Evolutionary conservation across 1,284 basidiomycete species (phyloP), one percentile per base, ranked within the genome.

Genomic region (Amylostereum chailletii): DNA sequence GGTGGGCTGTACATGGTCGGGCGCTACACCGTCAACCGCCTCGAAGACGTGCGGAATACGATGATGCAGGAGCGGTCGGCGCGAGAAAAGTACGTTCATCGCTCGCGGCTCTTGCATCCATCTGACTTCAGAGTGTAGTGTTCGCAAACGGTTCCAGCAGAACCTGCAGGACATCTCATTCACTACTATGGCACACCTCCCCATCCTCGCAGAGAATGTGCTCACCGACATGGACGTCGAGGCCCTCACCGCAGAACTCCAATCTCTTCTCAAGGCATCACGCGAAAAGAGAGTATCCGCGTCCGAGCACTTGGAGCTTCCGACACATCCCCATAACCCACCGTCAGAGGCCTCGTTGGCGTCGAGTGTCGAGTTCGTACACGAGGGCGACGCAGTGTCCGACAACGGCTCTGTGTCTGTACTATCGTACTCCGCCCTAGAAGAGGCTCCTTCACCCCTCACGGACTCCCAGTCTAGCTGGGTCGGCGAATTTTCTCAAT

Each of bases 151-250:
- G 39, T 95, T 94, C 63, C 71, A 79, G 40, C 83, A 90, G 59
- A 92, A 87, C 47, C 86, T 90, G 57, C 83, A 92, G 54, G 87
- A 94, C 62, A 78, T 82, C 43, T 80, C 81, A 8, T 95, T 85
- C 61, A 94, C 89, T 1, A 72, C 90, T 38, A 80, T 90, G 62
- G 83, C 88, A 0, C 76, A 93, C 34, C 68, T 94, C 6, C 87
- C 90, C 0, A 86, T 86, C 0, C 74, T 95, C 7, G 79, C 83
- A 1, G 71, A 79, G 11, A 82, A 88, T 56, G 75, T 95, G 9
- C 68, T 90, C 11, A 68, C 75, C 31, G 80, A 81, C 43, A 86
- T 94, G 80, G 83, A 95, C 58, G 87, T 95, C 26, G 93, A 95
- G 58, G 70, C 71, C 1, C 69, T 93, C 9, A 93, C 87, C 0